phyloP scores from a whole-genome alignment of 208 protist species.

The Trypanosoma grayi region DNA sequence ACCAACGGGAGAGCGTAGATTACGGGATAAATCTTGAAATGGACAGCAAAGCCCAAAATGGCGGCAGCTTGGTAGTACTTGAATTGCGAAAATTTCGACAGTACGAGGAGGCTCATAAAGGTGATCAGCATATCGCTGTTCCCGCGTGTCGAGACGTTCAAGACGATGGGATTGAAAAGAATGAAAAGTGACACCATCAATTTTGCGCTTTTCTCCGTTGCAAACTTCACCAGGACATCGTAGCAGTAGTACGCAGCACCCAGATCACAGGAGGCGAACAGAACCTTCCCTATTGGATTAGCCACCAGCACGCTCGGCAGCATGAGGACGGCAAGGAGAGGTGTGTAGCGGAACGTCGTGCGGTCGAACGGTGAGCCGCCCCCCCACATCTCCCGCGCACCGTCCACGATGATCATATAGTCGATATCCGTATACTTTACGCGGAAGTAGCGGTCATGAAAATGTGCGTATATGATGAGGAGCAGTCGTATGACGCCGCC shows the following conservation, averaged over 20 bases:
- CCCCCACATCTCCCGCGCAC: conserved; percentile 71
- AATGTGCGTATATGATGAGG: conserved; percentile 73
- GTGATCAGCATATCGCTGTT: conserved; percentile 93
- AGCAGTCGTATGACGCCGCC: conserved; percentile 55
- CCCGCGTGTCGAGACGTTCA: conserved; percentile 93
- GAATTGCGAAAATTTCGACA: conserved; percentile 60
- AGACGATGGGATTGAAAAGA: conserved; percentile 90
- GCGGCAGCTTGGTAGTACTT: conserved; percentile 52
- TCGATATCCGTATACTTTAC: conserved; percentile 97
- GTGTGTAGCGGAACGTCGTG: conserved; percentile 95
- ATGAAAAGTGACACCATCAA: conserved; percentile 76
- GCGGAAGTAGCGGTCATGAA: conserved; percentile 74
- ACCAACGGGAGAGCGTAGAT: conserved; percentile 86
- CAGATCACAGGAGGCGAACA: conserved; percentile 86
- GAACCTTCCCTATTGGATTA: conserved; percentile 77
- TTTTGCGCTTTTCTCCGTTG: conserved; percentile 59
- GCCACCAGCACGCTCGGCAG: conserved; percentile 71
- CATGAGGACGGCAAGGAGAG: conserved; percentile 83
- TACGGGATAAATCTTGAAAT: conserved; percentile 94
- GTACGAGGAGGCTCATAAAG: conserved; percentile 75
- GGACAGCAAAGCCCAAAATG: conserved; percentile 79
- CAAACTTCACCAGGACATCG: conserved; percentile 51
- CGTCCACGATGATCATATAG: conserved; percentile 96
- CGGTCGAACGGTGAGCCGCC: conserved; percentile 90
- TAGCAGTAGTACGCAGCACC: conserved; percentile 70